Evolutionary conservation across 352 stramenopile genomes (phyloP).

Genomic region (Phytopythium chamaehyphon): DNA sequence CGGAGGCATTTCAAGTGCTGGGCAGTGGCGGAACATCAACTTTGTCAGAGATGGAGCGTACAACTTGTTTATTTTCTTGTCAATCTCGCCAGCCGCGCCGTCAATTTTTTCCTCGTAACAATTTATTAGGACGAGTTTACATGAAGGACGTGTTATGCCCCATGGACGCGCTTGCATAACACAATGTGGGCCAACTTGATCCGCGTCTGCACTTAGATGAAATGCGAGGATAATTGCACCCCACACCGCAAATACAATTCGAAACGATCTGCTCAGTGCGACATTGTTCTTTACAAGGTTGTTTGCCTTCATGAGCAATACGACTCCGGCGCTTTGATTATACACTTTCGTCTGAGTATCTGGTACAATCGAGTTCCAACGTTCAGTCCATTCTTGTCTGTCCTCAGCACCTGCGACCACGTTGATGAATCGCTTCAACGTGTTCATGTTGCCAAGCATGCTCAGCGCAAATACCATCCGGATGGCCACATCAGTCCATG

Average conservation of each 20-base stretch:
- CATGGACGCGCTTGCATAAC: slow-evolving; percentile 35
- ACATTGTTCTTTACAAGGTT: background rate
- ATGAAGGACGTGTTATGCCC: slow-evolving; percentile 21
- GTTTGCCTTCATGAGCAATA: background rate
- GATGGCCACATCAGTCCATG: slow-evolving; percentile 20
- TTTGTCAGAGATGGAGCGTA: slow-evolving; percentile 14
- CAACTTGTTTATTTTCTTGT: slow-evolving; percentile 9
- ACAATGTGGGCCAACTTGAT: slow-evolving; percentile 13
- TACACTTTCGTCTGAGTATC: background rate
- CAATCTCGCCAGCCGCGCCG: slow-evolving; percentile 8
- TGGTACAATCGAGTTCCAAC: slow-evolving; percentile 6
- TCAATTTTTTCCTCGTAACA: slow-evolving; percentile 14
- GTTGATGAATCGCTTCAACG: slow-evolving; percentile 24
- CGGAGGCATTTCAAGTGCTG: slow-evolving; percentile 19
- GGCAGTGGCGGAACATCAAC: slow-evolving; percentile 25
- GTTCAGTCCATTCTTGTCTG: background rate
- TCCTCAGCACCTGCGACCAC: background rate
- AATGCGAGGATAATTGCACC: background rate
- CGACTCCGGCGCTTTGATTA: background rate
- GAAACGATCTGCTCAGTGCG: background rate
- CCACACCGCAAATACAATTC: slow-evolving; percentile 3
- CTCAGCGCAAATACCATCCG: slow-evolving; percentile 23
- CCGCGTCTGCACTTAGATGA: background rate
- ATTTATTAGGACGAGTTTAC: slow-evolving; percentile 32
- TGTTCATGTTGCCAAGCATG: slow-evolving; percentile 26